Evolutionary conservation across 208 protist species (phyloP).

Genomic region (Trypanosoma platydactyli): DNA sequence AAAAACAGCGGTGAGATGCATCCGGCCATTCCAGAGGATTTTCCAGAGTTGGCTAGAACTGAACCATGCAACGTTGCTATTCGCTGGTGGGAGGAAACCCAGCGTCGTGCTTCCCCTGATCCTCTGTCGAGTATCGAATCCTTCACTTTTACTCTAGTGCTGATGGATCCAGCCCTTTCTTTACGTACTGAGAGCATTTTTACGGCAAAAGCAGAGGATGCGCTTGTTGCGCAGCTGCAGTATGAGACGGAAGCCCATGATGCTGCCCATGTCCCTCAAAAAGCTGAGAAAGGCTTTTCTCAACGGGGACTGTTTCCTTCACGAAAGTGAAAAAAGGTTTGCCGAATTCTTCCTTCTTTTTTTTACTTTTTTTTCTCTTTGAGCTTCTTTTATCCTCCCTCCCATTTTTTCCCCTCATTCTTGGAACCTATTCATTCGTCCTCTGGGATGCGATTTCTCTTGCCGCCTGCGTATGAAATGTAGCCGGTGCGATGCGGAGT

Average conservation of each 20-base stretch:
- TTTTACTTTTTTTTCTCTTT: slow-evolving; percentile 9
- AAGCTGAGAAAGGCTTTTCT: neutral
- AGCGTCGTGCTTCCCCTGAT: slow-evolving; percentile 7
- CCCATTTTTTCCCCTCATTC: slow-evolving; percentile 2
- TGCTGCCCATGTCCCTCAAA: neutral
- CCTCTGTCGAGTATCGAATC: slow-evolving; percentile 15
- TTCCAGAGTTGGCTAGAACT: slow-evolving; percentile 15
- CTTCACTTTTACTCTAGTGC: slow-evolving; percentile 52
- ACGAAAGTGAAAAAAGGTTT: neutral
- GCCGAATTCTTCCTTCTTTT: neutral
- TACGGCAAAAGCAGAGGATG: slow-evolving; percentile 24
- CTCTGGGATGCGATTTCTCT: neutral
- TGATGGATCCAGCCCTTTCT: slow-evolving; percentile 36
- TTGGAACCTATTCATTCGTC: neutral
- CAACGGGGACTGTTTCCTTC: neutral
- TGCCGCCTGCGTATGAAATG: neutral
- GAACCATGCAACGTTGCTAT: slow-evolving; percentile 9
- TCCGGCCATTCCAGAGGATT: neutral
- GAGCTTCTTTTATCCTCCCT: neutral
- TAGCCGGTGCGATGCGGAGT: slow-evolving; percentile 37
- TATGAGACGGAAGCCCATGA: slow-evolving; percentile 25
- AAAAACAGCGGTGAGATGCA: slow-evolving; percentile 11
- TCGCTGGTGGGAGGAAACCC: slow-evolving; percentile 42
- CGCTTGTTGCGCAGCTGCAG: slow-evolving; percentile 35
- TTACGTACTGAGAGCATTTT: slow-evolving; percentile 39